Percentiles rank a stretch among this genome's conserved stretches.
Evolutionary conservation across 2,329 filamentous ascomycete species (phyloP).

Genomic region (Lachnellula suecica): DNA sequence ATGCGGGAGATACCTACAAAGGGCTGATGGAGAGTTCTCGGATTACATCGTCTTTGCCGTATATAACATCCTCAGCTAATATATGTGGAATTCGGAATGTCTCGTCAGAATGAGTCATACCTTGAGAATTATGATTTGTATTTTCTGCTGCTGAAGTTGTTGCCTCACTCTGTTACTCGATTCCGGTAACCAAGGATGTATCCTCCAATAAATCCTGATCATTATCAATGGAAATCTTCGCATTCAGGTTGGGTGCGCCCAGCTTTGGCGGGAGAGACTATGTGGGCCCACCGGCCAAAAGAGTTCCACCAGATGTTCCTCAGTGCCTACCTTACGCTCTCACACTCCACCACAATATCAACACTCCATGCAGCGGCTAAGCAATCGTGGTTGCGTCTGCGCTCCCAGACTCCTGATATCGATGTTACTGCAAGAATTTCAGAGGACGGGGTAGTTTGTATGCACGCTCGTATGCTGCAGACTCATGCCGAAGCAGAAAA

Average conservation of each 20-base stretch:
- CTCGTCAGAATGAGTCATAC: no score
- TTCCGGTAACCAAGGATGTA: no score
- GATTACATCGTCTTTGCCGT: no score
- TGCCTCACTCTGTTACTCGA: no score
- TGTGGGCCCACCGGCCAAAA: slow-evolving; percentile 18
- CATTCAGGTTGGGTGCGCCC: slow-evolving; percentile 18
- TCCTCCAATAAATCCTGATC: no score
- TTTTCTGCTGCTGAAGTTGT: no score
- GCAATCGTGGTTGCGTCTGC: slow-evolving; percentile 14
- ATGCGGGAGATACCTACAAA: no score
- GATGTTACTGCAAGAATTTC: background rate
- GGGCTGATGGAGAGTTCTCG: no score
- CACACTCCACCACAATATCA: background rate
- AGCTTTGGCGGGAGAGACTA: slow-evolving; percentile 16
- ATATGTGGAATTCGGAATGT: no score
- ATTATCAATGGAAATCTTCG: no score
- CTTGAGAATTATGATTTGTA: no score
- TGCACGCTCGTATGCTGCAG: slow-evolving; percentile 11
- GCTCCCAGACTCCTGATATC: slow-evolving; percentile 19
- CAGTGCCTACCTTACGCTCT: slow-evolving; percentile 2
- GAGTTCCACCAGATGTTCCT: slow-evolving; percentile 18
- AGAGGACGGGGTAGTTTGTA: slow-evolving; percentile 8
- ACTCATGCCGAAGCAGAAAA: slow-evolving; percentile 1
- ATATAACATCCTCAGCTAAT: no score
- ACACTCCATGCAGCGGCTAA: slow-evolving; percentile 1